These are phyloP conservation scores for Paecilomyces sp. DNA, from an alignment of 2,329 filamentous ascomycete genomes.

Conservation along the genomic window DNA sequence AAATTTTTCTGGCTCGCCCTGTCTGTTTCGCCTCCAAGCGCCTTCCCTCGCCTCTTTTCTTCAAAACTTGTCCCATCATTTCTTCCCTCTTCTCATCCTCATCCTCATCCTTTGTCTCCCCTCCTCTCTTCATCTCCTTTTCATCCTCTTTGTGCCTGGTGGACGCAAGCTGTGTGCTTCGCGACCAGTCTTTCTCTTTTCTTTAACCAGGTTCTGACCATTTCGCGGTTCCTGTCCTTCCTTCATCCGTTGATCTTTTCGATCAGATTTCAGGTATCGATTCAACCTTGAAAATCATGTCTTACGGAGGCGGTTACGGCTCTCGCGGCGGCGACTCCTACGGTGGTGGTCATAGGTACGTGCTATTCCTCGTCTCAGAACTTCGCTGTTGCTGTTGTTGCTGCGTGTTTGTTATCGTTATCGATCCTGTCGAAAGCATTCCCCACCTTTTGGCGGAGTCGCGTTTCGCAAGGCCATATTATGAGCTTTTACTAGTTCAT, in stretches of 20 bases:
- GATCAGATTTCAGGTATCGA: not conserved
- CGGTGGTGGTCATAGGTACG: constrained; percentile 47
- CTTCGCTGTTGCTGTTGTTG: not conserved
- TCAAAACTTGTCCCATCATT: constrained; percentile 5
- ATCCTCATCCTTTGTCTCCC: not conserved
- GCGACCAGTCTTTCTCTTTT: constrained; percentile 7
- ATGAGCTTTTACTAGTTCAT: not conserved
- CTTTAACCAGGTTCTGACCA: constrained; percentile 1
- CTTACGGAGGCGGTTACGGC: constrained; percentile 53
- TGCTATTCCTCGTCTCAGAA: constrained; percentile 2
- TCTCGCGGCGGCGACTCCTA: constrained; percentile 25
- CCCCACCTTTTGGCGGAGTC: not conserved
- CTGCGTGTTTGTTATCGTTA: not conserved
- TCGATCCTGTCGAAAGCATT: not conserved
- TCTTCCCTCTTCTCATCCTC: constrained; percentile 4
- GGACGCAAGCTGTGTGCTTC: not conserved
- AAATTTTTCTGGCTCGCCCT: constrained; percentile 14
- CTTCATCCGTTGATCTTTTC: not conserved
- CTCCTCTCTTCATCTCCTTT: constrained; percentile 4
- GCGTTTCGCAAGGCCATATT: not conserved
- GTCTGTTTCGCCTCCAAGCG: constrained; percentile 15
- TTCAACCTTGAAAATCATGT: constrained; percentile 47
- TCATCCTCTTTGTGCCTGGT: constrained; percentile 1
- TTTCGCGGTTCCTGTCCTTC: not conserved
- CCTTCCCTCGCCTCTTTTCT: constrained; percentile 21